Base-by-base conservation (phyloP, 2,329 filamentous ascomycete species). In the Trichoderma lentiforme region DNA sequence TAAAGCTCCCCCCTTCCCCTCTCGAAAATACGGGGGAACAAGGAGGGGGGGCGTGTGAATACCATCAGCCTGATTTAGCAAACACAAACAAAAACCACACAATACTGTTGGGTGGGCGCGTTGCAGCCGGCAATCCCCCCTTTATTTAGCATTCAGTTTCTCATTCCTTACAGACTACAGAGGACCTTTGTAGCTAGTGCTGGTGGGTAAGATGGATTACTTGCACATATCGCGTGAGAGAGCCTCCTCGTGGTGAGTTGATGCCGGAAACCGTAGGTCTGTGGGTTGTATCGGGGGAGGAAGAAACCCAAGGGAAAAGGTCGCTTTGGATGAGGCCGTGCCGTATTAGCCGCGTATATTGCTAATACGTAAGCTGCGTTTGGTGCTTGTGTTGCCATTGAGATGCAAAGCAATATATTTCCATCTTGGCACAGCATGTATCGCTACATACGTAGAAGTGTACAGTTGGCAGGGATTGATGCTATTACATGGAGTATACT, bases 261-360 rank as follows among this genome's bases (percentile, higher is more conserved):
- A 65, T 28, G 60, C 43, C 43, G 8, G n/a, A 63, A 47, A 8
- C 26, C 56, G 56, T 1, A 53, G 47, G 21, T 51, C n/a, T 1
- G 43, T 21, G 43, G 18, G 43, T n/a, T 51, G n/a, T 21, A 14
- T 24, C 12, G 47, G n/a, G 14, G 47, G 8, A 11, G 32, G 14
- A 30, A 9, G 9, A 14, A 34, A 30, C 39, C 3, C 39, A 8
- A 7, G 39, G 15, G 32, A 43, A 30, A 12, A 14, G 21, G 57
- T 39, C 32, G 11, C 26, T 61, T 6, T 51, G 30, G 15, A 36
- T 51, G 66, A 12, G 14, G 39, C 57, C 39, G 57, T 70, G 66
- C 66, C 66, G 66, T 36, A 53, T 36, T 70, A 62, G 39, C 66
- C 66, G 66, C 24, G 28, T 56, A 56, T 66, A 66, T 66, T 34